Evolutionary conservation across 768 basidiomycete genomes (phyloP), one percentile per base, ranked within the genome.

Genomic region (Ephemerocybe angulata): DNA sequence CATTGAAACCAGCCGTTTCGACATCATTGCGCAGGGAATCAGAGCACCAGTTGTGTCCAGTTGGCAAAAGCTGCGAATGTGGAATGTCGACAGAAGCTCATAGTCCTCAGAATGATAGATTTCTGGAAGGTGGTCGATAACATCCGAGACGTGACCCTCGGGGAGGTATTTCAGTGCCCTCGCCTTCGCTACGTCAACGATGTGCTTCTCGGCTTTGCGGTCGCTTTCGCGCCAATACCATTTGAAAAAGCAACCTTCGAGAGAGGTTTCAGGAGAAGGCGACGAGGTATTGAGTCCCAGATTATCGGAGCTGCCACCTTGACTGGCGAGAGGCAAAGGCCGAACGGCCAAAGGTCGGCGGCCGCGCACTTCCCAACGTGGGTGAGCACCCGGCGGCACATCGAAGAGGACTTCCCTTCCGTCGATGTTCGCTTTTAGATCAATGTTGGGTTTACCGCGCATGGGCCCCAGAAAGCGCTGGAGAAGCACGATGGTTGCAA

Each of bases 181-280:
- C 11, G 22, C 25, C 27, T 21, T 40, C n/a, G 57, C 57, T 22
- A 25, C 44, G 6, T 3, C 15, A 15, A 58, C 46, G 37, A 58
- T 46, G 31, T 42, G 0, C 15, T 22, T 19, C 40, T 54, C 57
- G 24, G 8, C 25, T 6, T 13, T 21, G 1, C 53, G 47, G n/a
- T 15, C 3, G 17, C 50, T 51, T 54, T 58, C 57, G 6, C 52
- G 47, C 57, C 57, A 58, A 12, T 53, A 58, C 10, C 44, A 51
- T 40, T 58, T 58, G 48, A 58, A 46, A 41, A 54, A 54, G 8
- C 22, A 24, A 7, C 22, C 22, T 22, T 22, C n/a, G 6, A 47
- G 6, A n/a, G n/a, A n/a, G n/a, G n/a, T n/a, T n/a, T n/a, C n/a
- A n/a, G n/a, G n/a, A n/a, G n/a, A n/a, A n/a, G n/a, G n/a, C n/a